These are phyloP conservation scores for Letharia columbiana DNA, from an alignment of 495 filamentous ascomycete genomes.

Conservation along the genomic window DNA sequence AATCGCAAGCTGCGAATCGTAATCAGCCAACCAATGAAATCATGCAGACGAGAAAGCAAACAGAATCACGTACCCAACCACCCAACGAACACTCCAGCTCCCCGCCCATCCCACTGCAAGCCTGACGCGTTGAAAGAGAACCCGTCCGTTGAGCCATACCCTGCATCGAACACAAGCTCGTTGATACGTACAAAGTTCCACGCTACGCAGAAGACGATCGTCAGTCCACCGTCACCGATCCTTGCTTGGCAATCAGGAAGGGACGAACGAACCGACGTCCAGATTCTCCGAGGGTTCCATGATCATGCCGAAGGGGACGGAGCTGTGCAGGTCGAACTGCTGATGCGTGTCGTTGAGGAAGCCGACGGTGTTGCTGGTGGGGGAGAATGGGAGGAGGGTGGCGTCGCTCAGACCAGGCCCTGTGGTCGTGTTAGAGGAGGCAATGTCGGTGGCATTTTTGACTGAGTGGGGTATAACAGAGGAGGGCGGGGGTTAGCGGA, in stretches of 20 bases:
- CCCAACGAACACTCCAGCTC: slow-evolving; percentile 34
- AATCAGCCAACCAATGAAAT: not conserved
- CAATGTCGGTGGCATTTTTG: not conserved
- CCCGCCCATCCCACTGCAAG: slow-evolving; percentile 26
- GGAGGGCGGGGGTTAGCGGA: not conserved
- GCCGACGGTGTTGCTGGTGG: slow-evolving; percentile 26
- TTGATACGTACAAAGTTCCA: slow-evolving; percentile 37
- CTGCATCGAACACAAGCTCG: slow-evolving; percentile 18
- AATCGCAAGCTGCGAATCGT: slow-evolving; percentile 41
- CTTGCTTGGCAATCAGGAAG: not conserved
- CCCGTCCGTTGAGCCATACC: slow-evolving; percentile 28
- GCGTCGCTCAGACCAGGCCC: slow-evolving; percentile 40
- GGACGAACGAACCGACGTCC: slow-evolving; percentile 21
- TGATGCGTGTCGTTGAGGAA: slow-evolving; percentile 40
- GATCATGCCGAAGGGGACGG: slow-evolving; percentile 36
- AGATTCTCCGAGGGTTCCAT: slow-evolving; percentile 26
- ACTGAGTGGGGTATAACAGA: not conserved
- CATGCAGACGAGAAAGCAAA: not conserved
- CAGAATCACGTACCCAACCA: slow-evolving; percentile 41
- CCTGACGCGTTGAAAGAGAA: slow-evolving; percentile 35
- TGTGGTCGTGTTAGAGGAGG: not conserved
- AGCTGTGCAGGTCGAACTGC: slow-evolving; percentile 32
- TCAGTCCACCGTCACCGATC: not conserved
- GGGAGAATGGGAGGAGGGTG: slow-evolving; percentile 29
- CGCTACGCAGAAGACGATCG: not conserved